These are phyloP conservation scores for Ziziphus jujuba DNA, from an alignment of 306 rosid genomes.

Conservation along the genomic window DNA sequence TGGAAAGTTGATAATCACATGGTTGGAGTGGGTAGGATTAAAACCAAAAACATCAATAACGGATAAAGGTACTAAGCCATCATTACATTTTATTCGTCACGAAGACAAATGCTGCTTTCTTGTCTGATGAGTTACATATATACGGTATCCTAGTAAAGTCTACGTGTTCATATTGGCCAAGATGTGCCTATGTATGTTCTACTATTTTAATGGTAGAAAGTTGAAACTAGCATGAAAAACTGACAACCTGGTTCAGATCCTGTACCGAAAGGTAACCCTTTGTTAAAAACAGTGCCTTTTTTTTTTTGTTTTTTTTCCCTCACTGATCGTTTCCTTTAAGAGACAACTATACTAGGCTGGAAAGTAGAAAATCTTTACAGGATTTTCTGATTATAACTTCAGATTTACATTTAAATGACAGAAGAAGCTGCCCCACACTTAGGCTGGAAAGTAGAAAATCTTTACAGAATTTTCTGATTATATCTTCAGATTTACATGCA, in stretches of 20 bases:
- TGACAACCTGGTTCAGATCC: background rate
- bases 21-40: slow-evolving; percentile 30
- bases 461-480: slow-evolving; percentile 6
- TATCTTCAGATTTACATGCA: slow-evolving; percentile 3
- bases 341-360: slow-evolving; percentile 27
- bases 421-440: background rate
- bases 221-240: background rate
- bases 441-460: slow-evolving; percentile 28
- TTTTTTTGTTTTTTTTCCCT: background rate
- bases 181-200: background rate
- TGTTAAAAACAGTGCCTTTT: background rate
- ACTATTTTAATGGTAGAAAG: background rate
- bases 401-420: slow-evolving; percentile 3
- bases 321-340: background rate
- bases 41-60: slow-evolving; percentile 16
- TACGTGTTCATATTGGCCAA: slow-evolving; percentile 6
- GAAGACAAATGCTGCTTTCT: background rate
- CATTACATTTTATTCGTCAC: slow-evolving; percentile 17
- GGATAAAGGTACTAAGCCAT: slow-evolving; percentile 8
- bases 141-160: background rate
- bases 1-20: slow-evolving; percentile 19
- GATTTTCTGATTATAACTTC: background rate
- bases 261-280: no score
- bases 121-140: no score
- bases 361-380: slow-evolving; percentile 18